phyloP scores from a whole-genome alignment of 495 filamentous ascomycete genomes.

The Xylaria cubensis region DNA sequence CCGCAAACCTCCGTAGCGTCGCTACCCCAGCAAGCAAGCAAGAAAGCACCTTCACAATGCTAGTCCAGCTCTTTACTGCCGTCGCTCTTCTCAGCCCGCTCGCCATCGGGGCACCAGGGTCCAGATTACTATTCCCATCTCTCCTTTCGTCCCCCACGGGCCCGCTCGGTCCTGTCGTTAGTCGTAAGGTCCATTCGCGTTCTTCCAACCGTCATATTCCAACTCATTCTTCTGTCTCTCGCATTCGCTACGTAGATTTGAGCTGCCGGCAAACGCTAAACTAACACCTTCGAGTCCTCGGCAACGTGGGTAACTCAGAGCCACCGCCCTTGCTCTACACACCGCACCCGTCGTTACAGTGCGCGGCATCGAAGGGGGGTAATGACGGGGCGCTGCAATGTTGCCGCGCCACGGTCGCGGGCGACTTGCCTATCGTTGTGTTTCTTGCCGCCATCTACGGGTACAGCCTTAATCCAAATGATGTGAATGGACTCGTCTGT shows the following conservation, averaged over 20 bases:
- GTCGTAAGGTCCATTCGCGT: neutral
- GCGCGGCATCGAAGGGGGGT: slow-evolving; percentile 25
- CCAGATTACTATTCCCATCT: neutral
- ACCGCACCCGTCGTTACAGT: slow-evolving; percentile 36
- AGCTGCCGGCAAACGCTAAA: neutral
- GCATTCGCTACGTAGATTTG: too few species aligned
- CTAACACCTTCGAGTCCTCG: slow-evolving; percentile 13
- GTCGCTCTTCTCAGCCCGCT: slow-evolving; percentile 5
- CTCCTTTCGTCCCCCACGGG: slow-evolving; percentile 18
- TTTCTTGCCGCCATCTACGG: slow-evolving; percentile 34
- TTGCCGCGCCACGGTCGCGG: slow-evolving; percentile 40
- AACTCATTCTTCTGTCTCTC: neutral
- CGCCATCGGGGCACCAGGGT: neutral
- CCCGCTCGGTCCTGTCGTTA: slow-evolving; percentile 15
- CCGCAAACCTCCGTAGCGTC: neutral
- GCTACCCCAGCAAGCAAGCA: neutral
- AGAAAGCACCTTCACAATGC: slow-evolving; percentile 14
- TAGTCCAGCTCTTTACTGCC: neutral
- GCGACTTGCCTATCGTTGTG: slow-evolving; percentile 40
- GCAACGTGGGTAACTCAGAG: slow-evolving; percentile 17
- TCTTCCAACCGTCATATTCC: neutral
- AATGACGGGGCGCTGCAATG: slow-evolving; percentile 42
- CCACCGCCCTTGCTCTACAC: slow-evolving; percentile 22
- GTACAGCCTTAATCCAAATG: slow-evolving; percentile 43
- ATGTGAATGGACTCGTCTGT: slow-evolving; percentile 45